Conservation (phyloP, 306 rosid genomes). For the Hippophae tibetana region DNA sequence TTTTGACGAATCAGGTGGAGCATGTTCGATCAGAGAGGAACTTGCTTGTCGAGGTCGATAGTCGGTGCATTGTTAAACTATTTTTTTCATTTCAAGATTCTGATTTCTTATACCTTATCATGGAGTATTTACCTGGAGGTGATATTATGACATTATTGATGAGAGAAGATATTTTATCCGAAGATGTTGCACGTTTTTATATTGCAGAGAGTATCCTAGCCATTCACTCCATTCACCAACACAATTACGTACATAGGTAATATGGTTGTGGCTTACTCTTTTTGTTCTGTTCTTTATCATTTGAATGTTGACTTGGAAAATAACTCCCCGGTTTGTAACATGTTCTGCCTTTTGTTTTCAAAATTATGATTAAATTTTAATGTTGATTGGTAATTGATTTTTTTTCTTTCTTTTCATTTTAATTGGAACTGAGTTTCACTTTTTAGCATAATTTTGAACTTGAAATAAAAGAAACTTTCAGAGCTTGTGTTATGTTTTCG, state of each 20-base stretch:
- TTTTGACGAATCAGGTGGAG: constrained; percentile 54
- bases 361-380: too few relatives aligned
- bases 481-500: too few relatives aligned
- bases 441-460: too few relatives aligned
- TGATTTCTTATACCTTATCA: constrained; percentile 87
- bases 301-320: too few relatives aligned
- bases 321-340: too few relatives aligned
- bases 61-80: constrained; percentile 95
- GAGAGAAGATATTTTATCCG: constrained; percentile 96
- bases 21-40: constrained; percentile 99
- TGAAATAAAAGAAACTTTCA: too few relatives aligned
- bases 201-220: constrained; percentile 97
- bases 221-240: constrained; percentile 89
- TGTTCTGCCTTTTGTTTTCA: too few relatives aligned
- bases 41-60: constrained; percentile 98
- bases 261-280: background rate
- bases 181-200: constrained; percentile 87
- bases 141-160: constrained; percentile 95
- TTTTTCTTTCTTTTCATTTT: too few relatives aligned
- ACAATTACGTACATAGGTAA: constrained; percentile 93
- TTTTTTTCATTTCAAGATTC: constrained; percentile 96
- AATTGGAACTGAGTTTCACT: too few relatives aligned
- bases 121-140: constrained; percentile 99
- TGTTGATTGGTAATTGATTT: too few relatives aligned
- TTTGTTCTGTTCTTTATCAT: background rate